Percentiles rank a stretch among this genome's conserved stretches.
phyloP scores from a whole-genome alignment of 2,329 filamentous ascomycete species.

The Cladosporium velox region DNA sequence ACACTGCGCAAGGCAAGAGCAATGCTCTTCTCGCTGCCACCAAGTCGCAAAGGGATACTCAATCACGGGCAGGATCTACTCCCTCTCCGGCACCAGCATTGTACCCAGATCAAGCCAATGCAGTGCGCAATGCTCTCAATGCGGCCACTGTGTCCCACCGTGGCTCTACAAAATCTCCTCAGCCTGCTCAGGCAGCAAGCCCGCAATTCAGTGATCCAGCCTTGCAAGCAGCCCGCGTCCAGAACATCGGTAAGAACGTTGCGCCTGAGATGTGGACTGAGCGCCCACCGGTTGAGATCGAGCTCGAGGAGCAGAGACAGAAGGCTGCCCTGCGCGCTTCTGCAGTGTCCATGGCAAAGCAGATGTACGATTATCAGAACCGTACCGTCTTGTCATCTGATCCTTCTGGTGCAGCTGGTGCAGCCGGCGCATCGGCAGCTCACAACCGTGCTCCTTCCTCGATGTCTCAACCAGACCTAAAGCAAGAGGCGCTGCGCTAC shows the following conservation, averaged over 20 bases:
- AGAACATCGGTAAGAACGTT: conserved; percentile 66
- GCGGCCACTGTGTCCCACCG: conserved; percentile 71
- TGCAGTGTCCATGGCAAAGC: conserved; percentile 84
- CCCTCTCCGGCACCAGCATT: conserved; percentile 43
- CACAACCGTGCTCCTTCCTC: conserved; percentile 36
- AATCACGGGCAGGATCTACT: conserved; percentile 66
- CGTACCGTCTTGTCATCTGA: conserved; percentile 28
- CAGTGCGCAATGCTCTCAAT: conserved; percentile 68
- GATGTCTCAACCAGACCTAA: conserved; percentile 49
- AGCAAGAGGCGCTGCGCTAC: conserved; percentile 53
- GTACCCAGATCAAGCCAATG: conserved; percentile 61
- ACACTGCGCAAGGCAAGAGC: conserved; percentile 55
- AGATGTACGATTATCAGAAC: conserved; percentile 73
- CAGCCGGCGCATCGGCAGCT: conserved; percentile 32
- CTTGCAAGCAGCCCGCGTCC: conserved; percentile 63
- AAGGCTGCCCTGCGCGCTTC: conserved; percentile 76
- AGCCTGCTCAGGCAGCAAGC: conserved; percentile 37
- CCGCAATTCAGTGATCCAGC: conserved; percentile 48
- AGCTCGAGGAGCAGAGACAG: conserved; percentile 72
- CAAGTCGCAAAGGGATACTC: conserved; percentile 67
- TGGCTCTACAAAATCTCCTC: conserved; percentile 39
- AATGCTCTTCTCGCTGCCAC: conserved; percentile 75
- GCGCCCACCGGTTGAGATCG: conserved; percentile 68
- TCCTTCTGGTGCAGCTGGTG: conserved; percentile 26
- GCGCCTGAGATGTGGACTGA: conserved; percentile 79